A percentile compares a stretch with the other conserved stretches of the same genome.
These are phyloP conservation scores for Boletus reticuloceps DNA, from an alignment of 768 basidiomycete genomes.

Conservation along the genomic window DNA sequence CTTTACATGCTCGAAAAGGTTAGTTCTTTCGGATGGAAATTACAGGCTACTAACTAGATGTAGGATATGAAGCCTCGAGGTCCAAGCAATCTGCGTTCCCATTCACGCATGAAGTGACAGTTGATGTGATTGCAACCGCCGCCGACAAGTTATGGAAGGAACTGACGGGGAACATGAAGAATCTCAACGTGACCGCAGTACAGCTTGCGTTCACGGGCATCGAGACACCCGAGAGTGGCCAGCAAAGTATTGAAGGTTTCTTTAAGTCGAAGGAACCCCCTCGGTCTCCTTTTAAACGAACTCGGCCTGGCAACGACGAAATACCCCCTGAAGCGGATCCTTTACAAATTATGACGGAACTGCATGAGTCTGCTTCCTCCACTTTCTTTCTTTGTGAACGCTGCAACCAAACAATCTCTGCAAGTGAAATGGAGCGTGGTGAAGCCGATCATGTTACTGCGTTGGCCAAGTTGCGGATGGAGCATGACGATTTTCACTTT, in stretches of 20 bases:
- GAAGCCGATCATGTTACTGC: conserved; percentile 31
- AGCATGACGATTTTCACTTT: conserved; percentile 90
- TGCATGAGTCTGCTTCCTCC: not conserved
- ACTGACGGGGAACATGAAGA: conserved; percentile 55
- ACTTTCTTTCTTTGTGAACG: conserved; percentile 55
- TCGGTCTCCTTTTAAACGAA: conserved; percentile 36
- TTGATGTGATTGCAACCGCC: conserved; percentile 71
- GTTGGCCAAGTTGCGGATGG: conserved; percentile 48
- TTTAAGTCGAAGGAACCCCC: conserved; percentile 43
- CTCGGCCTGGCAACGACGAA: conserved; percentile 31
- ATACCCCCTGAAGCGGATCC: not conserved
- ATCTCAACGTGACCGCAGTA: conserved; percentile 70
- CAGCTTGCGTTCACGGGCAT: conserved; percentile 76
- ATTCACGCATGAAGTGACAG: conserved; percentile 67
- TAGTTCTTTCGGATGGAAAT: not conserved
- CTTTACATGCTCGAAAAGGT: conserved; percentile 76
- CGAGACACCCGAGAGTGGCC: conserved; percentile 71
- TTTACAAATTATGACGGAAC: not conserved
- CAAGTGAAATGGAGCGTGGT: conserved; percentile 19
- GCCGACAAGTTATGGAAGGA: conserved; percentile 88
- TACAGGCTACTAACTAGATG: conserved; percentile 1
- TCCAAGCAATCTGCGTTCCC: conserved; percentile 91
- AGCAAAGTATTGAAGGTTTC: conserved; percentile 86
- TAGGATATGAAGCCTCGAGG: conserved; percentile 63
- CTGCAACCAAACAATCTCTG: conserved; percentile 48